A percentile compares a stretch with the other conserved stretches of the same genome.
Conservation (phyloP, 495 filamentous ascomycete genomes). For the Talaromyces proteolyticus region DNA sequence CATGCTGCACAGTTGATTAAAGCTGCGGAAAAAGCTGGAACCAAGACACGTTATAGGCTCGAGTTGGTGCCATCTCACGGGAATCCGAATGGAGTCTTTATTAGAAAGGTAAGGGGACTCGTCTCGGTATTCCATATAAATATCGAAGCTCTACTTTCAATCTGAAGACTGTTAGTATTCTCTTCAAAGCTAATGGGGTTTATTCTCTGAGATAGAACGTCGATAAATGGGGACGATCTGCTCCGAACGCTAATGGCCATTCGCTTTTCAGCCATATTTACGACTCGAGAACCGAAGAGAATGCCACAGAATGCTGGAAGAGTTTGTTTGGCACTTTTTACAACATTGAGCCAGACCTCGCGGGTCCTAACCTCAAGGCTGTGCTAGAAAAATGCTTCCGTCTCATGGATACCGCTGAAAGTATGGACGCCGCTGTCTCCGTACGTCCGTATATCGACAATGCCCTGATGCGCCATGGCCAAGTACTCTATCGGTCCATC, state of each 20-base stretch:
- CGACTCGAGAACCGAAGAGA: neutral
- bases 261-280: neutral
- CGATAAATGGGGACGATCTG: neutral
- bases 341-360: conserved; percentile 19
- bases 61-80: conserved; percentile 7
- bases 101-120: neutral
- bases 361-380: conserved; percentile 13
- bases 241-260: neutral
- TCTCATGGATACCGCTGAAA: conserved; percentile 36
- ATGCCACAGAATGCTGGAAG: conserved; percentile 20
- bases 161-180: no score
- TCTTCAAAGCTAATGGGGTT: no score
- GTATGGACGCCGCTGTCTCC: conserved; percentile 24
- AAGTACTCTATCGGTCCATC: conserved; percentile 33
- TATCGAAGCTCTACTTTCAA: no score
- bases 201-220: neutral
- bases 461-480: conserved; percentile 30
- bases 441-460: conserved; percentile 32
- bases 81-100: conserved; percentile 1
- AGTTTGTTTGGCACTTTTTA: conserved; percentile 39
- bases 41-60: conserved; percentile 14
- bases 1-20: conserved; percentile 8
- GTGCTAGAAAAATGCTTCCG: conserved; percentile 20
- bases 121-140: no score
- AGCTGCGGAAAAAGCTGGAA: conserved; percentile 8